Evolutionary conservation across 345 rosid species (phyloP).

Genomic region (Carallia pectinifolia): DNA sequence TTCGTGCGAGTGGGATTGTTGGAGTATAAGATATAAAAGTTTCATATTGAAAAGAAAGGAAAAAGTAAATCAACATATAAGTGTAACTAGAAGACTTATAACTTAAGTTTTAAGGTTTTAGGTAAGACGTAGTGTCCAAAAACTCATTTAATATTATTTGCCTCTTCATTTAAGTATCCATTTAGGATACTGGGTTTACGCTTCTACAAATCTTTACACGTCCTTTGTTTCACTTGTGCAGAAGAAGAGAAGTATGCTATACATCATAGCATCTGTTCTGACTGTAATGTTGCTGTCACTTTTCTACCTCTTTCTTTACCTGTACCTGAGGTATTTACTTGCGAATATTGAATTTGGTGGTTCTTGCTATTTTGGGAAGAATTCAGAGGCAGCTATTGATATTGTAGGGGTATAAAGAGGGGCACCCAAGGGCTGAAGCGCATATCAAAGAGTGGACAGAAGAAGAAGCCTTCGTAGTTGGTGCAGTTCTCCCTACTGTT

Average conservation of each 20-base stretch:
- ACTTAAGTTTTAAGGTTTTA: too few species aligned
- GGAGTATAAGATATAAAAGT: too few species aligned
- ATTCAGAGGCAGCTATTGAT: neutral
- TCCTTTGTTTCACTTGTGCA: conserved; percentile 8
- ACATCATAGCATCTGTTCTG: conserved; percentile 24
- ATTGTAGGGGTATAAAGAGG: conserved; percentile 25
- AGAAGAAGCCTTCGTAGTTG: conserved; percentile 18
- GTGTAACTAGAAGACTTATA: too few species aligned
- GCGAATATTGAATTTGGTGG: neutral
- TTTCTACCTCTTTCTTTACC: conserved; percentile 27
- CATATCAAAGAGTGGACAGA: conserved; percentile 18
- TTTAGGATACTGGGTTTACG: too few species aligned
- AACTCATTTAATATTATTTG: too few species aligned
- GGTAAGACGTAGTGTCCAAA: too few species aligned
- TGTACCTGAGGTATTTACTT: conserved; percentile 22
- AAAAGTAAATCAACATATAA: too few species aligned
- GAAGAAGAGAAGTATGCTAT: conserved; percentile 19
- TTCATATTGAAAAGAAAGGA: too few species aligned
- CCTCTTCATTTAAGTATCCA: too few species aligned
- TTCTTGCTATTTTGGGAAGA: neutral
- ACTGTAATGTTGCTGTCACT: conserved; percentile 22
- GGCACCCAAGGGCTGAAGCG: conserved; percentile 28
- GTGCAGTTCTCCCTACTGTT: neutral
- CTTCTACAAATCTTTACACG: too few species aligned
- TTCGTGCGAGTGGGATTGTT: too few species aligned